A percentile compares a stretch with the other conserved stretches of the same genome.
Conservation (phyloP, 2,329 filamentous ascomycete species). For the Sporothrix humicola region DNA sequence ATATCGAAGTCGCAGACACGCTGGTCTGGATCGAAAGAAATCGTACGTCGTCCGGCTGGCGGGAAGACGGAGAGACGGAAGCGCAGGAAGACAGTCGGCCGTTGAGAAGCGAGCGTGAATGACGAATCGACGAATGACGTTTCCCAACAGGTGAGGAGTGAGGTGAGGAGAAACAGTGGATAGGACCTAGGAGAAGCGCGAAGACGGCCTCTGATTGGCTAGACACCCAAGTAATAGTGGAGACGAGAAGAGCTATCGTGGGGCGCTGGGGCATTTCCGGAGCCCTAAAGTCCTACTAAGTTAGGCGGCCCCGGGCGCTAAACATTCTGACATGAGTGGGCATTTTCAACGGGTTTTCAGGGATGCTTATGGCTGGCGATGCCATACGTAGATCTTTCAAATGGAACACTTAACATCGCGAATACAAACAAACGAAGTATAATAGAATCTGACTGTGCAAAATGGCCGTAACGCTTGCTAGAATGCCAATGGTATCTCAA, state of each 20-base stretch:
- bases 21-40: not conserved
- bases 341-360: constrained; percentile 3
- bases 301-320: constrained; percentile 19
- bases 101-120: not conserved
- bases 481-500: too few species aligned
- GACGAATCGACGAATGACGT: not conserved
- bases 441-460: too few species aligned
- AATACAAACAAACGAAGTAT: not conserved
- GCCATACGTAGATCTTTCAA: not conserved
- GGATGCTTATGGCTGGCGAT: not conserved
- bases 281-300: not conserved
- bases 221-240: not conserved
- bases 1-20: too few species aligned
- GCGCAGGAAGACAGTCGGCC: too few species aligned
- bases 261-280: constrained; percentile 13
- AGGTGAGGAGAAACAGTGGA: not conserved
- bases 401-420: not conserved
- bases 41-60: too few species aligned
- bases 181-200: not conserved
- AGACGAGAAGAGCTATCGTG: constrained; percentile 14
- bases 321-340: not conserved
- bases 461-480: too few species aligned
- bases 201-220: not conserved
- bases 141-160: not conserved
- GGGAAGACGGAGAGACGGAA: constrained; percentile 11